Evolutionary conservation across 2,329 filamentous ascomycete species (phyloP).

Genomic region (Talaromyces sp.): DNA sequence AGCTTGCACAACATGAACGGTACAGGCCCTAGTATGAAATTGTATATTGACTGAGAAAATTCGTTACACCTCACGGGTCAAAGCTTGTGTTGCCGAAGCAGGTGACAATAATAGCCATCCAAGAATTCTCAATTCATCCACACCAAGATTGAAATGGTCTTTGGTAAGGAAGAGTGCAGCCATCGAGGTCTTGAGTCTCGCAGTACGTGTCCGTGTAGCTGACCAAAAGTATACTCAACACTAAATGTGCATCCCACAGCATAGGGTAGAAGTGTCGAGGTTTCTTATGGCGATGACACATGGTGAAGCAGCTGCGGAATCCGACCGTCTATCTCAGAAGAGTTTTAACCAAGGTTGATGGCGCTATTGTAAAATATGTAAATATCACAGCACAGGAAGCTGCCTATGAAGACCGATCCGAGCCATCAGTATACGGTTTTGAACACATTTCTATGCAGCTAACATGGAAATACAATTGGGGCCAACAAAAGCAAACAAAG

Average conservation of each 20-base stretch:
- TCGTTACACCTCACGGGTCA: constrained; percentile 57
- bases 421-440: constrained; percentile 73
- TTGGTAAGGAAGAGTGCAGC: constrained; percentile 53
- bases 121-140: constrained; percentile 64
- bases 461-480: constrained; percentile 70
- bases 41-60: constrained; percentile 67
- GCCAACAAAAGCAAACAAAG: constrained; percentile 56
- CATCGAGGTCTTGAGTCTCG: constrained; percentile 50
- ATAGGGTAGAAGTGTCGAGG: constrained; percentile 58
- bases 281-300: constrained; percentile 65
- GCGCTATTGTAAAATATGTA: constrained; percentile 60
- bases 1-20: constrained; percentile 63
- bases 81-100: constrained; percentile 29
- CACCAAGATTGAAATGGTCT: constrained; percentile 65
- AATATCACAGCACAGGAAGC: constrained; percentile 68
- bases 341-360: constrained; percentile 44
- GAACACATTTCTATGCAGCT: constrained; percentile 64
- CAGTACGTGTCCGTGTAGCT: constrained; percentile 70
- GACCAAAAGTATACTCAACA: constrained; percentile 68
- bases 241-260: constrained; percentile 67
- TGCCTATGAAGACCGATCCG: constrained; percentile 67
- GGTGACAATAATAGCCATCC: constrained; percentile 73
- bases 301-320: constrained; percentile 54
- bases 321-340: constrained; percentile 33
- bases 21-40: constrained; percentile 67